phyloP scores from a whole-genome alignment of 352 stramenopile genomes.

The Globisporangium cederbergense region DNA sequence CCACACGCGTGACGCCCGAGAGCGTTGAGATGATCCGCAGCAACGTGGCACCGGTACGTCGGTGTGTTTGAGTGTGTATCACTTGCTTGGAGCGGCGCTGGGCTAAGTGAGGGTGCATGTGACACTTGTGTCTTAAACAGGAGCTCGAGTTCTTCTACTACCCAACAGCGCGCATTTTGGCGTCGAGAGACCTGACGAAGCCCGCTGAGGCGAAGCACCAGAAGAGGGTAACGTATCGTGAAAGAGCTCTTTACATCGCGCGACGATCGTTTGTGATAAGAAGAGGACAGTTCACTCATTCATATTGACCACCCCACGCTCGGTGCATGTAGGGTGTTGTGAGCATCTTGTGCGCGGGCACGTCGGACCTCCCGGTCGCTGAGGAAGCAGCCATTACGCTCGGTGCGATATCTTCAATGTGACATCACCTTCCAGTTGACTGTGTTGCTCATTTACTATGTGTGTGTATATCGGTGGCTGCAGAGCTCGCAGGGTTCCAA shows the following conservation, averaged over 20 bases:
- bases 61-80: neutral
- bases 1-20: constrained; percentile 65
- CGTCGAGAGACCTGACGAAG: constrained; percentile 31
- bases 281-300: neutral
- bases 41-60: constrained; percentile 34
- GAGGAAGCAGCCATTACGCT: constrained; percentile 95
- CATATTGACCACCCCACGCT: neutral
- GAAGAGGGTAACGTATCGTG: neutral
- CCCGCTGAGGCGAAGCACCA: neutral
- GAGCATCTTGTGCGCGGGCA: constrained; percentile 93
- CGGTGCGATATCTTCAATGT: constrained; percentile 23
- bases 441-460: neutral
- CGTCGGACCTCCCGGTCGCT: constrained; percentile 93
- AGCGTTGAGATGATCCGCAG: constrained; percentile 39
- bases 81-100: neutral
- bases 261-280: too few species aligned
- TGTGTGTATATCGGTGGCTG: neutral
- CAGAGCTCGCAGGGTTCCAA: constrained; percentile 86
- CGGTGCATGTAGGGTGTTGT: constrained; percentile 20
- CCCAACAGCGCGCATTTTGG: constrained; percentile 65
- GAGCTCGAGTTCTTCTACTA: constrained; percentile 57
- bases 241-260: neutral
- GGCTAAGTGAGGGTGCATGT: neutral
- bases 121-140: constrained; percentile 10
- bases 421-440: neutral